Evolutionary conservation across 2,329 filamentous ascomycete species (phyloP), one percentile per base, ranked within the genome.

Genomic region (Mariannaea elegans): DNA sequence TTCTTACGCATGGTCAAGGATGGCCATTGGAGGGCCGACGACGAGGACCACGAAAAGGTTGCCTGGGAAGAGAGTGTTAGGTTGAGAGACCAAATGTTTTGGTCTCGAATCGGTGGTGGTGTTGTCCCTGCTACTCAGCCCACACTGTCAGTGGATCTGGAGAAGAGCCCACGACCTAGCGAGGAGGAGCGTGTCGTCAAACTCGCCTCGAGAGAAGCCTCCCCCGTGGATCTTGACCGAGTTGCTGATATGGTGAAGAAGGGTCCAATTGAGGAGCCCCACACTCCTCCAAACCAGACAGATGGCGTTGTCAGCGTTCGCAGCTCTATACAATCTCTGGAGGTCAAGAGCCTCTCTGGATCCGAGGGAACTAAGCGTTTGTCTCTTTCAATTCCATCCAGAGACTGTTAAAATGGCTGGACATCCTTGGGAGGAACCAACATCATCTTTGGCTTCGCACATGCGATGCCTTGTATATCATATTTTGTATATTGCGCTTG

Each of bases 31-130:
- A 88, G 92, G 49, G 89, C 90, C 12, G 91, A 94, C 45, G 91
- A 91, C 56, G 87, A 90, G 36, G 92, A 95, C 48, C 91, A 93
- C 31, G 92, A 96, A 76, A 92, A 91, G 72, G 87, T 88, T 24
- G 93, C 93, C 0, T 99, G 95, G 95, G 94, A 98, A 73, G 95
- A 99, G 79, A 93, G 93, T 57, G 91, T 97, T 10, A 87, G 90
- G 27, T 78, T 98, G 46, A 85, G 95, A 49, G 95, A 99, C 75
- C 89, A 94, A 68, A 97, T 99, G 91, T 99, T 99, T 74, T 99
- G 95, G 95, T 88, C 92, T 49, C 87, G 95, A 55, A 87, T 99
- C 51, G 94, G 94, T 23, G 95, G 94, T 24, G 95, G 95, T 13
- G 93, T 99, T 2, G 80, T 98, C 12, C 95, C 94, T 1, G 81